A percentile compares a stretch with the other conserved stretches of the same genome.
Conservation (phyloP, 177 flowering plant genomes). For the Telopea speciosissima region DNA sequence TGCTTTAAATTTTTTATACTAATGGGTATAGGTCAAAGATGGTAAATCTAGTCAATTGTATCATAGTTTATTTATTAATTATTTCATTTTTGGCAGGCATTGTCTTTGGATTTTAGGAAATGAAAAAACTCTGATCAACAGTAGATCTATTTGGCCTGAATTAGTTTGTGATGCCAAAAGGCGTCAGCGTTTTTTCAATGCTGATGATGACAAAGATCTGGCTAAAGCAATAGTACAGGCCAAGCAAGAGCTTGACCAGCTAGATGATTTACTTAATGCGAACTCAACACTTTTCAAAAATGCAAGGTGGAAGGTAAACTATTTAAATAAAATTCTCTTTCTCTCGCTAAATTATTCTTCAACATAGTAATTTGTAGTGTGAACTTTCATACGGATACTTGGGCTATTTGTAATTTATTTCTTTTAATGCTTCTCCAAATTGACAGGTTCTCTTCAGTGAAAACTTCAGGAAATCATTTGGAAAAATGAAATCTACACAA, state of each 20-base stretch:
- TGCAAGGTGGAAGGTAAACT: conserved; percentile 44
- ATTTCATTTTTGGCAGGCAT: conserved; percentile 10
- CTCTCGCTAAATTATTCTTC: background rate
- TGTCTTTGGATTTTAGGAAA: conserved; percentile 41
- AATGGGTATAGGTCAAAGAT: background rate
- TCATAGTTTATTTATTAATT: background rate
- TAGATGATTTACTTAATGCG: conserved; percentile 29
- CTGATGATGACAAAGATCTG: conserved; percentile 26
- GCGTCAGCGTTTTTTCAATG: conserved; percentile 28
- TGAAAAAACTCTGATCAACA: conserved; percentile 24
- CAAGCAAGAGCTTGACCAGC: conserved; percentile 25
- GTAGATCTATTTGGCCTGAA: conserved; percentile 27
- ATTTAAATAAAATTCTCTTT: background rate
- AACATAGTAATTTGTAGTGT: background rate
- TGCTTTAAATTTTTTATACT: background rate
- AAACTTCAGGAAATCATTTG: conserved; percentile 22
- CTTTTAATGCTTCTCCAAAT: conserved; percentile 3
- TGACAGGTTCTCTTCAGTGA: conserved; percentile 20
- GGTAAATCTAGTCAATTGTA: background rate
- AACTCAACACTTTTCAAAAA: conserved; percentile 35
- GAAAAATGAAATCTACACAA: conserved; percentile 20
- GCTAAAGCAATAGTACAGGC: conserved; percentile 15
- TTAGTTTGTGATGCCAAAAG: conserved; percentile 28
- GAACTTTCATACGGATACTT: background rate
- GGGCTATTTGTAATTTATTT: background rate